Base-by-base conservation (phyloP, 805 yeast species). In the Spathaspora girioi region DNA sequence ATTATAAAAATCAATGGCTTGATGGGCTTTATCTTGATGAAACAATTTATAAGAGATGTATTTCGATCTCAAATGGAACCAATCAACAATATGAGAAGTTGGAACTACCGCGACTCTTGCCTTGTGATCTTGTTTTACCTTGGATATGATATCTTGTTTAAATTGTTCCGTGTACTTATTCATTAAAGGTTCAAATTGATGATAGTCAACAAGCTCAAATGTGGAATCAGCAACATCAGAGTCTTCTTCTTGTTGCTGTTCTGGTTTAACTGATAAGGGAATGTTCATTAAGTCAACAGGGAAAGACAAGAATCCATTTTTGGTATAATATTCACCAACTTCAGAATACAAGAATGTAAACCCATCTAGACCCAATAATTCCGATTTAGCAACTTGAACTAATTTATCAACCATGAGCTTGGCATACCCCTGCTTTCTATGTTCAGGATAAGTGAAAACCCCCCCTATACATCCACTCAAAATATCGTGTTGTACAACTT, bases 11-110 rank as follows among this genome's bases (percentile, higher is more conserved):
- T 67, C 66, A 35, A 63, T 51, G 8, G 48, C 50, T 9, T 55
- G 52, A 10, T 29, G 20, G 14, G 44, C 44, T 5, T 49, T 40
- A 14, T 55, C 50, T 42, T 56, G 43, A 44, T 65, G 54, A 47
- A 61, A 59, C 18, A 61, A 46, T 49, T 61, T 60, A 41, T 62
- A 58, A 44, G 65, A 54, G 23, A 63, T 50, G 51, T 55, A 73
- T 50, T 74, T 74, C 23, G 70, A 61, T 51, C 79, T 60, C 48
- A 71, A 59, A 50, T 74, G 79, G 54, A 71, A 73, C 79, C 79
- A 74, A 59, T 74, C 76, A 12, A 68, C 57, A 19, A 58, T 47
- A 19, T 64, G 62, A 5, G 67, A 54, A 7, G 59, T 52, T 1
- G 75, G 73, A 14, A 49, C 51, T 8, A 70, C 38, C n/a, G 70